These are phyloP conservation scores for Alternaria dauci DNA, from an alignment of 2,329 filamentous ascomycete genomes.

Conservation along the genomic window DNA sequence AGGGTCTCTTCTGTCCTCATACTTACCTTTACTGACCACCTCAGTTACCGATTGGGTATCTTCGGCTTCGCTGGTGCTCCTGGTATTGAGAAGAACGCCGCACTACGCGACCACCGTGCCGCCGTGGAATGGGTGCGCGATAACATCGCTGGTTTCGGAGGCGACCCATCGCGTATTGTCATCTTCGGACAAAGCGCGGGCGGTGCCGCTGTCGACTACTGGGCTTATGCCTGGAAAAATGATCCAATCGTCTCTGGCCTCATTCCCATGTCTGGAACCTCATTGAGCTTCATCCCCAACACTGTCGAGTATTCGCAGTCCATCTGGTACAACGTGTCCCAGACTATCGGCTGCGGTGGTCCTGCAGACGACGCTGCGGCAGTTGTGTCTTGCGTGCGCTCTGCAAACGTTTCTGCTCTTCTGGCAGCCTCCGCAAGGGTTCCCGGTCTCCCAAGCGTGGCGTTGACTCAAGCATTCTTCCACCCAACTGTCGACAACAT, in stretches of 20 bases:
- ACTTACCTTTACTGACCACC: background rate
- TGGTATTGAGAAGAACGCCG: constrained; percentile 49
- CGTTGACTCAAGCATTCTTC: constrained; percentile 38
- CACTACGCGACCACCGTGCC: constrained; percentile 40
- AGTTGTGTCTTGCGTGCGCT: constrained; percentile 51
- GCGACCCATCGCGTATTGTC: constrained; percentile 50
- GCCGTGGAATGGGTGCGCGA: constrained; percentile 52
- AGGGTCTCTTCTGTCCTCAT: background rate
- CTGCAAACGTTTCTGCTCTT: constrained; percentile 29
- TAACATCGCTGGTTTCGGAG: constrained; percentile 54
- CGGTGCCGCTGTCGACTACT: constrained; percentile 57
- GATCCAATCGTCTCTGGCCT: constrained; percentile 61
- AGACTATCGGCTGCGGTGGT: constrained; percentile 48
- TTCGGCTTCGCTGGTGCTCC: constrained; percentile 52
- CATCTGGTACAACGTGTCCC: constrained; percentile 50
- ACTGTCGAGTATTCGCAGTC: constrained; percentile 35
- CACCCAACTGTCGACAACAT: constrained; percentile 42
- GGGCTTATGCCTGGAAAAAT: constrained; percentile 57
- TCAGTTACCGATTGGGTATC: constrained; percentile 50
- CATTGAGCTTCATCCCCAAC: constrained; percentile 42
- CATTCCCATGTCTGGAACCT: constrained; percentile 60
- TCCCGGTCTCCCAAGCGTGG: constrained; percentile 37
- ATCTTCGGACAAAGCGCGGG: constrained; percentile 54
- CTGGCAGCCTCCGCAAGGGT: constrained; percentile 40
- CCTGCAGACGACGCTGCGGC: constrained; percentile 27